Conservation (phyloP, 257 asterid genomes). For the Solanum appendiculatum region DNA sequence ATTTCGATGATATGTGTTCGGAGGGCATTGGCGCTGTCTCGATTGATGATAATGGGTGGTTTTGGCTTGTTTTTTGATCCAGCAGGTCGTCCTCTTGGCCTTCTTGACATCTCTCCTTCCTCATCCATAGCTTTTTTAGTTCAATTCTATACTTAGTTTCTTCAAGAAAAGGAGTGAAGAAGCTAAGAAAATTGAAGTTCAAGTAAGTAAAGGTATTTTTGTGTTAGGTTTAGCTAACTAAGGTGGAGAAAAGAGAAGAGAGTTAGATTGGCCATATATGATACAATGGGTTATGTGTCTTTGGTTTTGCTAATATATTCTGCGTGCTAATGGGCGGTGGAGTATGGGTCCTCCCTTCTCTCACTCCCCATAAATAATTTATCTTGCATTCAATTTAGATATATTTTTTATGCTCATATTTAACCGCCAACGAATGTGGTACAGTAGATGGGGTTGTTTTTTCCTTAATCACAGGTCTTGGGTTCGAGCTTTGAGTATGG, state of each 20-base stretch:
- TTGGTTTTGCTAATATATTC: constrained; percentile 2
- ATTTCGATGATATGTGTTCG: background rate
- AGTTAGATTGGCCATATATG: background rate
- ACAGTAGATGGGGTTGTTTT: fast-evolving
- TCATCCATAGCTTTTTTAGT: background rate
- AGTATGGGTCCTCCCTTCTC: constrained; percentile 4
- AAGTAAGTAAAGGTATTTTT: background rate
- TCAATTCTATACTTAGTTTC: background rate
- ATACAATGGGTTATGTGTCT: background rate
- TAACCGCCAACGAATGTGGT: background rate
- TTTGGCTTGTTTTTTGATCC: background rate
- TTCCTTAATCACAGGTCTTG: background rate
- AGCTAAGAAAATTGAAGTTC: background rate
- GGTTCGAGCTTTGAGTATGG: no score
- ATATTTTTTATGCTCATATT: background rate
- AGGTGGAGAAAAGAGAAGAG: background rate
- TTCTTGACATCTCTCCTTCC: background rate
- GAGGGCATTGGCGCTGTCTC: background rate
- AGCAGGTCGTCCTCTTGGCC: background rate
- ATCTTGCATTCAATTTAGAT: background rate
- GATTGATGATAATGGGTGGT: background rate
- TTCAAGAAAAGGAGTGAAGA: background rate
- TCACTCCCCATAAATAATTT: background rate
- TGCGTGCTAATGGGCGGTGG: constrained; percentile 18
- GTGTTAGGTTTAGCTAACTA: background rate